Evolutionary conservation across 768 basidiomycete genomes (phyloP).

Genomic region (Kwoniella heveanensis): DNA sequence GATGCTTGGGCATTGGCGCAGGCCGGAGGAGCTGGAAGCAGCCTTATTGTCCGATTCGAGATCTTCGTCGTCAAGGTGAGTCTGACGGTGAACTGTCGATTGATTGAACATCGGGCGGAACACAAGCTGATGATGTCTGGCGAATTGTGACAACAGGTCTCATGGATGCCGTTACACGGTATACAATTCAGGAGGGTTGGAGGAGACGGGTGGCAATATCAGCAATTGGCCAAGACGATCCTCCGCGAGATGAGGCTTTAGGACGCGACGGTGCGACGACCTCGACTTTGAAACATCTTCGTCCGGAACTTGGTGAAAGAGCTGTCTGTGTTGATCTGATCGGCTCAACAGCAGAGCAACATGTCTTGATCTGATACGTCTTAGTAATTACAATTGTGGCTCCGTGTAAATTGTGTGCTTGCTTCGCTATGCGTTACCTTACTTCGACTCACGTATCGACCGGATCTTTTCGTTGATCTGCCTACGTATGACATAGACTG

Average conservation of each 20-base stretch:
- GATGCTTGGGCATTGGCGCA: constrained; percentile 55
- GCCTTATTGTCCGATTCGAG: constrained; percentile 89
- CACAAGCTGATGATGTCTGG: not conserved
- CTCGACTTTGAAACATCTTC: too few species aligned
- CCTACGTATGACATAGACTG: too few species aligned
- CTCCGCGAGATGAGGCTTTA: constrained; percentile 49
- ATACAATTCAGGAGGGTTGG: constrained; percentile 89
- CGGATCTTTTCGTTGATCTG: too few species aligned
- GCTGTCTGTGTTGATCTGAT: too few species aligned
- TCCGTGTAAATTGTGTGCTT: not conserved
- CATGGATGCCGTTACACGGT: constrained; percentile 86
- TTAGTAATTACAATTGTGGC: too few species aligned
- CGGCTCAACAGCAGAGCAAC: too few species aligned
- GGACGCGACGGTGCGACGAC: not conserved
- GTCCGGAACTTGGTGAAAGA: too few species aligned
- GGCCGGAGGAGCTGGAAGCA: constrained; percentile 63
- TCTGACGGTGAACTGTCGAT: not conserved
- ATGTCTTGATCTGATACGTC: too few species aligned
- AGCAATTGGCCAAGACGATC: constrained; percentile 71
- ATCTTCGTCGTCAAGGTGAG: constrained; percentile 85
- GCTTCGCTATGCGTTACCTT: not conserved
- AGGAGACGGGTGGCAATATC: constrained; percentile 96
- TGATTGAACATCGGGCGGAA: not conserved
- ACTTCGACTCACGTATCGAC: not conserved
- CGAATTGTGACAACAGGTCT: constrained; percentile 64